Evolutionary conservation across 2,329 filamentous ascomycete species (phyloP), one percentile per base, ranked within the genome.

Genomic region (Colletotrichum sp.): DNA sequence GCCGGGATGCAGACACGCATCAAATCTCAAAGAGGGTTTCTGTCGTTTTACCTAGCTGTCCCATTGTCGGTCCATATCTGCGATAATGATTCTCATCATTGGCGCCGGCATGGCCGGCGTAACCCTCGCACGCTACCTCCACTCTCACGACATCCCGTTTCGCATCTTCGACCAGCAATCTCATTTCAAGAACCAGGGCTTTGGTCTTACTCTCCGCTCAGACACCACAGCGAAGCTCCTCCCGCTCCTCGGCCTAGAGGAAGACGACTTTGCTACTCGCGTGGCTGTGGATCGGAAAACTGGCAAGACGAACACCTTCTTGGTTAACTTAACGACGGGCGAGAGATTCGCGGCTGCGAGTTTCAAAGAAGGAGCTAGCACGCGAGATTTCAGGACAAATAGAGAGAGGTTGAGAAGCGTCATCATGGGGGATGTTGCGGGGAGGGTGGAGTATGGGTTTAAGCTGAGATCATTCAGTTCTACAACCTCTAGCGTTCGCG

Each of bases 401-500:
- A 48, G 43, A 13, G 10, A 48, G 10, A 48, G 43, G 43, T 5
- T 48, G 10, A 48, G 43, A 48, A 3, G 1, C 4, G 6, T 13
- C 10, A 21, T 48, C 10, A 13, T 48, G n/a, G 43, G 43, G 0
- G 43, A 48, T 48, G n/a, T 4, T 1, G n/a, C 43, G n/a, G 3
- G 1, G 2, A 48, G 3, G n/a, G 43, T 48, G n/a, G 43, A 21
- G 10, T 48, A 48, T 21, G 43, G n/a, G 1, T 48, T 10, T 1
- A 48, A 48, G n/a, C n/a, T 21, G 10, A 10, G n/a, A 48, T 48
- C n/a, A 0, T 21, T 48, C 10, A 13, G 10, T 13, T 48, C 43
- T 3, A 48, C n/a, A 21, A 2, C n/a, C 0, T 48, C n/a, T 1
- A 6, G 43, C 6, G 43, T 48, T 6, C n/a, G 43, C 2, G n/a